Evolutionary conservation across 352 stramenopile genomes (phyloP), one percentile per base, ranked within the genome.

Genomic region (Pythium sukuiense): DNA sequence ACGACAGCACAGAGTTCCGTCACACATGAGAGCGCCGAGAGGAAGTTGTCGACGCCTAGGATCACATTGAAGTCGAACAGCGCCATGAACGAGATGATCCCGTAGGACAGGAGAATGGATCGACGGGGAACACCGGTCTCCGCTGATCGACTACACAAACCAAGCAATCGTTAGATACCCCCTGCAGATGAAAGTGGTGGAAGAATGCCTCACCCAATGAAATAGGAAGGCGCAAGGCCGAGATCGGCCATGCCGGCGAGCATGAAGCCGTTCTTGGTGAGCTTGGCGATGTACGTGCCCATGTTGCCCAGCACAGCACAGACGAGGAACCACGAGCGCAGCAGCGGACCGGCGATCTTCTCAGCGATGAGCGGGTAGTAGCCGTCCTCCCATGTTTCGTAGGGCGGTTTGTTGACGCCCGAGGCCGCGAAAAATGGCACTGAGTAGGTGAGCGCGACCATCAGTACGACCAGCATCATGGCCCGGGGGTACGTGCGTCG

Each of bases 241-340:
- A 93, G 70, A 65, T 98, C 91, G 2, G 93, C 85, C 85, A 93
- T 92, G 16, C 83, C 81, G 1, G 83, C 83, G 12, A 99, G 70
- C 67, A 95, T 80, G 63, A 95, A 98, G n/a, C 93, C 84, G 81
- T 99, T 95, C 35, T 92, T 90, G 33, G 85, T 93, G 72, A 99
- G 93, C 77, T 98, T 95, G 46, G 95, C 94, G 70, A 98, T 86
- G 77, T 98, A 99, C 13, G 98, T 71, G 3, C 90, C 96, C 61
- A 99, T 83, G 69, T 98, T 98, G 7, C 83, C 90, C 32, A 98
- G 84, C 45, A 92, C 80, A 2, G 93, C 84, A 9, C 88, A 93
- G 55, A 96, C 77, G 3, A 98, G 78, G 49, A 97, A 90, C 92
- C 95, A 98, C 26, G 75, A 78, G 48, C 87, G 87, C 6, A 99